Percentiles rank a stretch among this genome's conserved stretches.
These are phyloP conservation scores for Paecilomyces sp. DNA, from an alignment of 2,329 filamentous ascomycete genomes.

Conservation along the genomic window DNA sequence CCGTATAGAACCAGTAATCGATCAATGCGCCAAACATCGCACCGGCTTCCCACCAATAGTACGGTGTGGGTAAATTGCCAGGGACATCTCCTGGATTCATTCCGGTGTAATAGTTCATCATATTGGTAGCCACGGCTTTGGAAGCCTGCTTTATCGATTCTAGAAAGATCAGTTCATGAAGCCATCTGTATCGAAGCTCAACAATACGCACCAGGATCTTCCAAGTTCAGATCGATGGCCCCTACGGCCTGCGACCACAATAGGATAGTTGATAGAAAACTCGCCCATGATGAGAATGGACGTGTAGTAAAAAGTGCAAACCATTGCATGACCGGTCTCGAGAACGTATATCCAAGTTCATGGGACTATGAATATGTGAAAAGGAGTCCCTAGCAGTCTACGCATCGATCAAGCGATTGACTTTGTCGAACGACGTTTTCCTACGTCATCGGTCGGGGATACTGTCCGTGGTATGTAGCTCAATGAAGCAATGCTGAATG, in stretches of 20 bases:
- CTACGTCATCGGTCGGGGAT: not conserved
- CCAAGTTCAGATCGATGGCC: constrained; percentile 8
- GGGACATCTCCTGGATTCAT: constrained; percentile 42
- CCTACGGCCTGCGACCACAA: constrained; percentile 4
- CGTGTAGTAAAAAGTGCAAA: not conserved
- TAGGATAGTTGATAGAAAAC: not conserved
- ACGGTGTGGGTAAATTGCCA: constrained; percentile 44
- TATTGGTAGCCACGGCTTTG: constrained; percentile 36
- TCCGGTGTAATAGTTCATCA: constrained; percentile 47
- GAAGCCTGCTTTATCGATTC: constrained; percentile 43
- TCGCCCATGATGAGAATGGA: not conserved
- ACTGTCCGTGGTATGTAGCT: not conserved
- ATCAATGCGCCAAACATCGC: constrained; percentile 36
- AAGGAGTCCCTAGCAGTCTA: not conserved
- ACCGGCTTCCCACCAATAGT: constrained; percentile 40
- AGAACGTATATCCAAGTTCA: not conserved
- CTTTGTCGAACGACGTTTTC: not conserved
- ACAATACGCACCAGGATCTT: constrained; percentile 5
- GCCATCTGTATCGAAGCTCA: not conserved
- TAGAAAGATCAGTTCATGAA: constrained; percentile 2
- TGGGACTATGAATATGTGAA: not conserved
- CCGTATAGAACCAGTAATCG: constrained; percentile 38
- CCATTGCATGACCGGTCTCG: not conserved
- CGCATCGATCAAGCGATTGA: not conserved
- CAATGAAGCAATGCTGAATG: not conserved